A percentile compares a stretch with the other conserved stretches of the same genome.
Evolutionary conservation across 306 rosid species (phyloP).

Genomic region (Ormosia emarginata): DNA sequence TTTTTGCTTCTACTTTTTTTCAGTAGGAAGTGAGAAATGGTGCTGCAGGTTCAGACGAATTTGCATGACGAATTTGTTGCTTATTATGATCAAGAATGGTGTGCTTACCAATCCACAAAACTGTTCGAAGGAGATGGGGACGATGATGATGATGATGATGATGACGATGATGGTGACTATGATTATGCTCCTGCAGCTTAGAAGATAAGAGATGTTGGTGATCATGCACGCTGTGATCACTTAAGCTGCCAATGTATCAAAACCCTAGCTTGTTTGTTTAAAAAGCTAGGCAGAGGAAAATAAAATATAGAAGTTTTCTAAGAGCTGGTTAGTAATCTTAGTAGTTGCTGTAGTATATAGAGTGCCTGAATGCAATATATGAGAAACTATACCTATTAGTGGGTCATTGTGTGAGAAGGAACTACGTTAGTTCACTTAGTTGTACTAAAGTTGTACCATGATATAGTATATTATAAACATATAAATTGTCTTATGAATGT

Average conservation of each 20-base stretch:
- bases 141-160: not conserved
- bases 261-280: not conserved
- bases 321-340: not conserved
- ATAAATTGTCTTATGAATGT: not conserved
- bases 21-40: not conserved
- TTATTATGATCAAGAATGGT: not conserved
- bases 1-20: not conserved
- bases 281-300: not conserved
- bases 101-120: not conserved
- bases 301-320: not conserved
- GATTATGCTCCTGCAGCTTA: slow-evolving; percentile 33
- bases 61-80: not conserved
- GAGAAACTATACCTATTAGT: not conserved
- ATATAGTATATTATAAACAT: not conserved
- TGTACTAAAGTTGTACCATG: not conserved
- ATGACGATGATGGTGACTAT: not conserved
- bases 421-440: not conserved
- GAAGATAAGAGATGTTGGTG: not conserved
- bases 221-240: not conserved
- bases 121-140: slow-evolving; percentile 20
- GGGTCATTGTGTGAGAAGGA: not conserved
- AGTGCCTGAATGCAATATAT: not conserved
- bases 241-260: not conserved
- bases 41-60: not conserved
- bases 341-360: not conserved